These are phyloP conservation scores for Leccinellum rugosiceps DNA, from an alignment of 768 basidiomycete species.

Conservation along the genomic window DNA sequence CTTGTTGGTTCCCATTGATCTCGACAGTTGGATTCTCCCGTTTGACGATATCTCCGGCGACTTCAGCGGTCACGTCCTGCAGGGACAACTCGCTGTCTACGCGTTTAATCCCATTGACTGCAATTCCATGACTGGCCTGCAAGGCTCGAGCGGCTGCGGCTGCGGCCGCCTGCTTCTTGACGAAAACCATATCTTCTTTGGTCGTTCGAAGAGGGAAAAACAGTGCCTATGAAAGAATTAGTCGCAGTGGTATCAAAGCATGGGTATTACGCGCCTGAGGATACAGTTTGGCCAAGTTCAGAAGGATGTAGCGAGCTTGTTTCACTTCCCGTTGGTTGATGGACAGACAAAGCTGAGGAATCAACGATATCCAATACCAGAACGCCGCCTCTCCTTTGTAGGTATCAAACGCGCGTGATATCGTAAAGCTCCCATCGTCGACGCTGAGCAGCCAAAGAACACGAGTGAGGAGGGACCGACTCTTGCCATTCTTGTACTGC, in stretches of 20 bases:
- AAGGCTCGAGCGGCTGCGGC: slow-evolving; percentile 33
- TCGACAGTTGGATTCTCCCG: slow-evolving; percentile 20
- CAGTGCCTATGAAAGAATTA: slow-evolving; percentile 58
- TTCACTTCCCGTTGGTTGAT: slow-evolving; percentile 90
- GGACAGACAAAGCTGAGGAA: slow-evolving; percentile 89
- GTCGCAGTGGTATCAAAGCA: background rate
- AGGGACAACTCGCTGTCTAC: slow-evolving; percentile 29
- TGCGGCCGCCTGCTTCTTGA: slow-evolving; percentile 41
- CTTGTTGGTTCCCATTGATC: slow-evolving; percentile 26
- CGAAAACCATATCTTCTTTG: slow-evolving; percentile 60
- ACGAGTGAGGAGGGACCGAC: slow-evolving; percentile 84
- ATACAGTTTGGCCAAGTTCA: slow-evolving; percentile 85
- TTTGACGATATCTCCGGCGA: slow-evolving; percentile 25
- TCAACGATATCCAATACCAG: slow-evolving; percentile 99
- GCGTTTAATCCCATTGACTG: slow-evolving; percentile 28
- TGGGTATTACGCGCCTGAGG: slow-evolving; percentile 67
- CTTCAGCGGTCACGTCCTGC: slow-evolving; percentile 29
- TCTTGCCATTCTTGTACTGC: slow-evolving; percentile 90
- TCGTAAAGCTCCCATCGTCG: slow-evolving; percentile 71
- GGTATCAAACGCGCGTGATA: slow-evolving; percentile 83
- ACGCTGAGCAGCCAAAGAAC: slow-evolving; percentile 96
- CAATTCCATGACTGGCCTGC: slow-evolving; percentile 33
- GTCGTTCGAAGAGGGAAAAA: slow-evolving; percentile 93
- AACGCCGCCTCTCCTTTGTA: slow-evolving; percentile 96
- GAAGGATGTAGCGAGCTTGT: slow-evolving; percentile 84